Conservation (phyloP, 768 basidiomycete species). For the Pholiota microspora region DNA sequence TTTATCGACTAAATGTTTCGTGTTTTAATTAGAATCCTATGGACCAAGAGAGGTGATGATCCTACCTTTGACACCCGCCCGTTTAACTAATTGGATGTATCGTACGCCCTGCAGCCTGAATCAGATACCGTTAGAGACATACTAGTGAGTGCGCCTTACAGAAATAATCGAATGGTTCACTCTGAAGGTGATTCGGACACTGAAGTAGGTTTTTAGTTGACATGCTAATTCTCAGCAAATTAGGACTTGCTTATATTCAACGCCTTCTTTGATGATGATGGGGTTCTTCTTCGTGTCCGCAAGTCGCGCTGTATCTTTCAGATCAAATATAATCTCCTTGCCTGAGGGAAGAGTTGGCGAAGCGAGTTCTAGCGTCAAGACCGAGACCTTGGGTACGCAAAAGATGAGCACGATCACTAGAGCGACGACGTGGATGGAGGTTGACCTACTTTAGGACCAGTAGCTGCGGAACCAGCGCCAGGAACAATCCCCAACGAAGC, state of each 20-base stretch:
- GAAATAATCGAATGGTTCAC: slow-evolving; percentile 91
- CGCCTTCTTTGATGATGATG: slow-evolving; percentile 76
- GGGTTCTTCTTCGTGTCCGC: slow-evolving; percentile 75
- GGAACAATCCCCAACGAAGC: slow-evolving; percentile 84
- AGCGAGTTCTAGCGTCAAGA: slow-evolving; percentile 73
- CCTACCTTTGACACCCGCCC: slow-evolving; percentile 69
- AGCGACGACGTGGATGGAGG: background rate
- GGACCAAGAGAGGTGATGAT: background rate
- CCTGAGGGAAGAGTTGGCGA: slow-evolving; percentile 68
- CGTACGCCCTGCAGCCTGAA: slow-evolving; percentile 57
- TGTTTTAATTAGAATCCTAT: background rate
- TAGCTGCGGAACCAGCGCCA: slow-evolving; percentile 35
- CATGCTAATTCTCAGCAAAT: background rate
- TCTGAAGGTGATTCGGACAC: slow-evolving; percentile 79
- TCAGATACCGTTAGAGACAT: slow-evolving; percentile 3
- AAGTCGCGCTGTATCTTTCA: slow-evolving; percentile 46
- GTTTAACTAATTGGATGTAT: slow-evolving; percentile 89
- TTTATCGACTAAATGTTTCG: slow-evolving; percentile 69
- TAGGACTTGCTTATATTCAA: slow-evolving; percentile 80
- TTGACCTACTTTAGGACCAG: slow-evolving; percentile 69
- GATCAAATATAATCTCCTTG: slow-evolving; percentile 65
- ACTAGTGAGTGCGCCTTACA: slow-evolving; percentile 36
- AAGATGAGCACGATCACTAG: background rate
- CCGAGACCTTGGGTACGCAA: slow-evolving; percentile 54
- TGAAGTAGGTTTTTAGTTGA: slow-evolving; percentile 23